Percentiles rank a stretch among this genome's conserved stretches.
Evolutionary conservation across 305 asterid species (phyloP).

Genomic region (Solanum hybrid): DNA sequence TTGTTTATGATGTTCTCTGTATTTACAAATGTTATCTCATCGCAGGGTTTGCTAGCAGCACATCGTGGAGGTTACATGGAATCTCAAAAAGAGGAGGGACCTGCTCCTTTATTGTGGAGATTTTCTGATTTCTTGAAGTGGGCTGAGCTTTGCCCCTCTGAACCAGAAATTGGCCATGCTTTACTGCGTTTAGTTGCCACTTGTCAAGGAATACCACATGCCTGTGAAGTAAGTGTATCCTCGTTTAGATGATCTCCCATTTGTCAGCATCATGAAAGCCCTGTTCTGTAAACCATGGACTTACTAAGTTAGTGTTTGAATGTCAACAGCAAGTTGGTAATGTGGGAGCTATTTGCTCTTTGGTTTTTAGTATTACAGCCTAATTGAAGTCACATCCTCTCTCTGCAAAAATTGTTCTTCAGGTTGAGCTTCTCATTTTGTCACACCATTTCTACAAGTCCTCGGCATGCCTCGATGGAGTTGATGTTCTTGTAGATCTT

Average conservation of each 20-base stretch:
- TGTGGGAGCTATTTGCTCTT: background rate
- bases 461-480: constrained; percentile 96
- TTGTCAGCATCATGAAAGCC: background rate
- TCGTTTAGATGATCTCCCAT: background rate
- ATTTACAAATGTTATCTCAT: background rate
- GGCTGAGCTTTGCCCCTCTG: constrained; percentile 98
- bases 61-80: constrained; percentile 99
- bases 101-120: constrained; percentile 97
- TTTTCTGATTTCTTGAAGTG: constrained; percentile 91
- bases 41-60: constrained; percentile 93
- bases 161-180: constrained; percentile 94
- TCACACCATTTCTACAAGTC: constrained; percentile 98
- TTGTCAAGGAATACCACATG: constrained; percentile 98
- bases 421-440: constrained; percentile 97
- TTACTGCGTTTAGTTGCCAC: constrained; percentile 95
- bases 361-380: background rate
- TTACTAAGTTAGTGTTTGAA: background rate
- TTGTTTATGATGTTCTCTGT: background rate
- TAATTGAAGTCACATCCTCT: background rate
- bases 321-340: background rate
- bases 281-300: background rate
- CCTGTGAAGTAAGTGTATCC: constrained; percentile 67
- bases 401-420: constrained; percentile 20
- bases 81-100: constrained; percentile 97
- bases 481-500: constrained; percentile 97